phyloP scores from a whole-genome alignment of 306 rosid species.

The Quercus wislizeni region DNA sequence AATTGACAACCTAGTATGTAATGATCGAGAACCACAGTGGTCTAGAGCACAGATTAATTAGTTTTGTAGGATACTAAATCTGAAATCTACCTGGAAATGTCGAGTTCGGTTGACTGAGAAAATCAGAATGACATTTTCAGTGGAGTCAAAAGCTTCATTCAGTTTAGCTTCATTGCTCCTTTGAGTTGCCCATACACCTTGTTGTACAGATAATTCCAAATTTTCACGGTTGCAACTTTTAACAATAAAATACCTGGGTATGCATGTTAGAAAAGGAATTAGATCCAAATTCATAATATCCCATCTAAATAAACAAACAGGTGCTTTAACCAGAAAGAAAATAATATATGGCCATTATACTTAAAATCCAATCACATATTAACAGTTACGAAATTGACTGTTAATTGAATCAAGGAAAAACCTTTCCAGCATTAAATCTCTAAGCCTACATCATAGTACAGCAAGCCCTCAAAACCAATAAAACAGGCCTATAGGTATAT shows the following conservation, averaged over 20 bases:
- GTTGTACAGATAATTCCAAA: constrained; percentile 98
- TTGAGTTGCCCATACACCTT: constrained; percentile 99
- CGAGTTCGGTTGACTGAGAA: constrained; percentile 99
- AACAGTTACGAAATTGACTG: neutral
- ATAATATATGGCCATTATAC: neutral
- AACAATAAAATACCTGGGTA: constrained; percentile 96
- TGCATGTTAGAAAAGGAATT: constrained; percentile 44
- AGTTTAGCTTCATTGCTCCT: constrained; percentile 98
- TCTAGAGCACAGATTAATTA: neutral
- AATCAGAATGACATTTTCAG: constrained; percentile 89
- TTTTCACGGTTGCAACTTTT: constrained; percentile 99
- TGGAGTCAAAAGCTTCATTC: constrained; percentile 94
- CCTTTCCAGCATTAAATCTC: neutral
- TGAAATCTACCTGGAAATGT: constrained; percentile 83
- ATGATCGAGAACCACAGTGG: neutral
- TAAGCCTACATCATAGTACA: neutral
- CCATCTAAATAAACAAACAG: neutral
- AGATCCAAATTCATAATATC: constrained; percentile 17
- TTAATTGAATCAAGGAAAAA: neutral
- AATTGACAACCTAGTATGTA: constrained; percentile 8
- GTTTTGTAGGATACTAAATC: constrained; percentile 1
- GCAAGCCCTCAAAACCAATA: neutral
- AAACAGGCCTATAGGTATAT: neutral
- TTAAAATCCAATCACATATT: neutral
- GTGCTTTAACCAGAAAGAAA: neutral